Evolutionary conservation across 352 stramenopile genomes (phyloP).

Genomic region (Globisporangium parvum): DNA sequence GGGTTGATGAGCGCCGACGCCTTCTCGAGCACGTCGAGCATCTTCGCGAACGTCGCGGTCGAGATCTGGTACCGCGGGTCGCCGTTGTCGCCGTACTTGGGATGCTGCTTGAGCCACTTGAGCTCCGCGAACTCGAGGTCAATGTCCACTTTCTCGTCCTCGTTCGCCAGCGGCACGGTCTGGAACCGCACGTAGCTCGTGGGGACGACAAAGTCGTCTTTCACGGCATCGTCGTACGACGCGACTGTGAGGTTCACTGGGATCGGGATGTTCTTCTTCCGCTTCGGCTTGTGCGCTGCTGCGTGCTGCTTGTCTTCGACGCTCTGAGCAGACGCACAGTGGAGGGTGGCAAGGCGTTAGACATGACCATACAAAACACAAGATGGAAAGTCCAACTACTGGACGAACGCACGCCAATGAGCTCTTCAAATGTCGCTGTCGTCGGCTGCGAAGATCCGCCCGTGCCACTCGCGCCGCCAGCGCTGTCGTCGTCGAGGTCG

Average conservation of each 20-base stretch:
- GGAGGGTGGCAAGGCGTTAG: neutral
- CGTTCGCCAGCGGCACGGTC: constrained; percentile 34
- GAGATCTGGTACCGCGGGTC: constrained; percentile 78
- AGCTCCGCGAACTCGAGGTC: constrained; percentile 83
- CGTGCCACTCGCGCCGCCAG: constrained; percentile 8
- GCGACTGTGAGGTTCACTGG: constrained; percentile 66
- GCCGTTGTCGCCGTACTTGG: constrained; percentile 76
- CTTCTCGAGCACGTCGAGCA: constrained; percentile 88
- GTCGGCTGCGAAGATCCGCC: constrained; percentile 20
- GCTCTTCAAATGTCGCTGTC: constrained; percentile 63
- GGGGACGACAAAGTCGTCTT: constrained; percentile 61
- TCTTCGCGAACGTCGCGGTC: constrained; percentile 55
- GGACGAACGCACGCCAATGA: constrained; percentile 63
- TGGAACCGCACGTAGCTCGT: constrained; percentile 84
- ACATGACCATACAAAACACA: neutral
- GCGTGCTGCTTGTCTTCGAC: constrained; percentile 43
- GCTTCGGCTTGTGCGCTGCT: constrained; percentile 32
- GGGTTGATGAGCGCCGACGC: constrained; percentile 74
- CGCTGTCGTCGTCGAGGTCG: constrained; percentile 53
- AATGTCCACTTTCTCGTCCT: constrained; percentile 55
- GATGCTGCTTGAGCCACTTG: constrained; percentile 79
- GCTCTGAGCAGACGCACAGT: constrained; percentile 20
- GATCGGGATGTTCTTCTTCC: constrained; percentile 85
- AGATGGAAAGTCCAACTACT: no score
- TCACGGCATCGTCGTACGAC: constrained; percentile 62